These are phyloP conservation scores for Zymoseptoria ardabiliae DNA, from an alignment of 2,329 filamentous ascomycete genomes.

Conservation along the genomic window DNA sequence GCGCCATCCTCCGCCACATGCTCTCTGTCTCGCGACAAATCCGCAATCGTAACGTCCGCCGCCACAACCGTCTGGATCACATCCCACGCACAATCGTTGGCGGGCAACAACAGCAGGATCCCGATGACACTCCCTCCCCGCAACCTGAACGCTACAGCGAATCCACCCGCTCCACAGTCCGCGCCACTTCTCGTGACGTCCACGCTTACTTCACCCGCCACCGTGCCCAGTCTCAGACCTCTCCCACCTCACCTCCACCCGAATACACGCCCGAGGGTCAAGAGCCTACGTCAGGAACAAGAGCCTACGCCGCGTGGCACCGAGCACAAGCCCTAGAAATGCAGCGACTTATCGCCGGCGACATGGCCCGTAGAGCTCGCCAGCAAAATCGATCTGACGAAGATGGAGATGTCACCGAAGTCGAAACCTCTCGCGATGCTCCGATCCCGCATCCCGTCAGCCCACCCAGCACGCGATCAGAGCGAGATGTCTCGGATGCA, in stretches of 20 bases:
- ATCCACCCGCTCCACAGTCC: slow-evolving; percentile 8
- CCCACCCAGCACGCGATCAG: slow-evolving; percentile 18
- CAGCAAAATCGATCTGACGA: background rate
- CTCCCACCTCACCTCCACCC: slow-evolving; percentile 19
- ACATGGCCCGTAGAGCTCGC: too few species aligned
- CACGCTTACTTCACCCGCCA: slow-evolving; percentile 20
- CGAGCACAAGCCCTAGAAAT: too few species aligned
- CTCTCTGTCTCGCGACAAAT: background rate
- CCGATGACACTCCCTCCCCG: slow-evolving; percentile 6
- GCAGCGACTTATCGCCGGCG: too few species aligned
- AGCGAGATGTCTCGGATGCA: slow-evolving; percentile 17
- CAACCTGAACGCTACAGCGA: slow-evolving; percentile 16
- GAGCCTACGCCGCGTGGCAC: too few species aligned
- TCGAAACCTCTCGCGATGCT: slow-evolving; percentile 19
- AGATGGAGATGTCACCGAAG: slow-evolving; percentile 2
- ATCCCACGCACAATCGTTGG: background rate
- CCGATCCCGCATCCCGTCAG: slow-evolving; percentile 22
- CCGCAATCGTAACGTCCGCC: background rate
- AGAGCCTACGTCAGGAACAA: background rate
- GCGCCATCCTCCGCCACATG: background rate
- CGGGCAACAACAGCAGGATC: background rate
- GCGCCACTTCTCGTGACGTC: slow-evolving; percentile 14
- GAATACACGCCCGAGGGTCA: slow-evolving; percentile 15
- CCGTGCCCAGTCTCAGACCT: slow-evolving; percentile 10
- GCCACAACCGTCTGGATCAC: slow-evolving; percentile 5